Conservation (phyloP, 2,329 filamentous ascomycete genomes). For the Hortaea sp. region DNA sequence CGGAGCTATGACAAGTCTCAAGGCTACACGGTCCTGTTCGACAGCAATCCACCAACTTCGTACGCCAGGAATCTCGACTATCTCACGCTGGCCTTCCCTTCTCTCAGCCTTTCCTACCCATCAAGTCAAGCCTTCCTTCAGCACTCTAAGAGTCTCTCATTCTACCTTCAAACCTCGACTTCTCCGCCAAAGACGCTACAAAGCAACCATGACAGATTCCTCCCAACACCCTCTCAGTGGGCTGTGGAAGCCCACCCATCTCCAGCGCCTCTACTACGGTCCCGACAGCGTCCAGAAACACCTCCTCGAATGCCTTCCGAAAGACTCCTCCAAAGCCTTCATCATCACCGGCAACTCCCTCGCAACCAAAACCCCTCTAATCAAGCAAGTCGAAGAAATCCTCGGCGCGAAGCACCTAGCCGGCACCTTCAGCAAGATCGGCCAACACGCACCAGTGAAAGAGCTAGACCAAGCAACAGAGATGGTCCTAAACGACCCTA, state of each 20-base stretch:
- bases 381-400: conserved; percentile 41
- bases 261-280: conserved; percentile 43
- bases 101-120: too few relatives aligned
- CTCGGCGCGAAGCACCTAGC: conserved; percentile 41
- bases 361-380: conserved; percentile 43
- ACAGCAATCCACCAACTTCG: too few relatives aligned
- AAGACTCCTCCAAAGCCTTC: conserved; percentile 42
- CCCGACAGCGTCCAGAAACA: conserved; percentile 37
- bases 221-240: conserved; percentile 37
- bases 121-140: too few relatives aligned
- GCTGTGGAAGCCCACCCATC: conserved; percentile 41
- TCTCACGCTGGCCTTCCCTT: too few relatives aligned
- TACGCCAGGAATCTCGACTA: too few relatives aligned
- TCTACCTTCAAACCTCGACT: background rate
- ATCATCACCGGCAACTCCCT: conserved; percentile 47
- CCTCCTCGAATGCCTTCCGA: conserved; percentile 36
- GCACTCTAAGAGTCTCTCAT: too few relatives aligned
- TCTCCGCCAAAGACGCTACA: conserved; percentile 14
- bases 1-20: too few relatives aligned
- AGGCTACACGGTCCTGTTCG: too few relatives aligned
- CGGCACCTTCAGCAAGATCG: conserved; percentile 46
- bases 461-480: conserved; percentile 44
- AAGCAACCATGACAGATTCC: conserved; percentile 32
- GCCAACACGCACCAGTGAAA: conserved; percentile 46
- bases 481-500: conserved; percentile 33